Evolutionary conservation across 2,329 filamentous ascomycete species (phyloP), one percentile per base, ranked within the genome.

Genomic region (Blastomyces silverae): DNA sequence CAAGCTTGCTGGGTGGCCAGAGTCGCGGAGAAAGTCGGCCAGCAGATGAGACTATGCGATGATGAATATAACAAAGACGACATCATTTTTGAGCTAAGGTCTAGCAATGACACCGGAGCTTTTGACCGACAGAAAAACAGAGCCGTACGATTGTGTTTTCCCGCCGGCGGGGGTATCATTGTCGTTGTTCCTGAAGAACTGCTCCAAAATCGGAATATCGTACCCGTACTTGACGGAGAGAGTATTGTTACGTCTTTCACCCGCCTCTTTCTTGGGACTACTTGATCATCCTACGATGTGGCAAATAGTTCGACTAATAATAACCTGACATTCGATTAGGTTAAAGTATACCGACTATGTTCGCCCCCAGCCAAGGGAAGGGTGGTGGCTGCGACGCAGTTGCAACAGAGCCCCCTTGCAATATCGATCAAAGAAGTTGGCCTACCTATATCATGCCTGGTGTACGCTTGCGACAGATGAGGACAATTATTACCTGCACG

Each of bases 101-200:
- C 57, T 46, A 31, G 22, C n/a, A 22, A 6, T n/a, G 57, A 48
- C 17, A 13, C 11, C 5, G 42, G 58, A n/a, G 22, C 22, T 11
- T 48, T 31, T 20, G 25, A 48, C 22, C 2, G 34, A 17, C 22
- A 34, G 37, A 48, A 20, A 28, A 60, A 46, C 39, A 44, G 22
- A n/a, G 57, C 57, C n/a, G 20, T 48, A n/a, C 39, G 57, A 31
- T 20, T 48, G 57, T 15, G 25, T 15, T 60, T 60, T n/a, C n/a
- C 39, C 15, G 13, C 37, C 10, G 22, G 22, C 20, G 39, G 17
- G 8, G 17, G 57, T 20, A 48, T 48, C 3, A 48, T 60, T 28
- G 37, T 60, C 28, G 22, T 48, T 31, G 39, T 48, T 48, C 58
- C 58, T 13, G 37, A 48, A 46, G 34, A 57, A 57, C 31, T 57